Conservation (phyloP, 768 basidiomycete genomes). For the Nevesoporus exiguus region DNA sequence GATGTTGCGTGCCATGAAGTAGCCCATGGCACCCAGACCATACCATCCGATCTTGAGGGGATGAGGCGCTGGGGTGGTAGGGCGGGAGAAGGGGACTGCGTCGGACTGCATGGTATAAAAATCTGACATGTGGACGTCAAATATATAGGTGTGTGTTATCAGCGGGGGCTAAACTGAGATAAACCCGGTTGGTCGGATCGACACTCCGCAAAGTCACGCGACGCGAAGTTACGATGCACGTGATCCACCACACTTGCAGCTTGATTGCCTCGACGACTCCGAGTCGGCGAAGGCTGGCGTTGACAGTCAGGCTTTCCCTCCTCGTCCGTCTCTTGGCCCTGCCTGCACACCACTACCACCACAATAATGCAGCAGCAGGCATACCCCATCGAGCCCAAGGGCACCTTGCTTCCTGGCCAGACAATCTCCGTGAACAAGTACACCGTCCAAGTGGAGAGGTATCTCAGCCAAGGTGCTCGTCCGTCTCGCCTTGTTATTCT, state of each 20-base stretch:
- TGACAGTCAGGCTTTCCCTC: conserved; percentile 2
- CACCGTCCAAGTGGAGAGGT: conserved; percentile 88
- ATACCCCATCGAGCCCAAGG: conserved; percentile 48
- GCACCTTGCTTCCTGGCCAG: conserved; percentile 77
- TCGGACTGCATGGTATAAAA: conserved; percentile 9
- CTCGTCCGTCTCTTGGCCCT: conserved; percentile 3
- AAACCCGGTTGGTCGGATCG: not conserved
- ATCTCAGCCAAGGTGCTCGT: conserved; percentile 84
- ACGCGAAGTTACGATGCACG: conserved; percentile 5
- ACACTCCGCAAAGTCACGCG: conserved; percentile 4
- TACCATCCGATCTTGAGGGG: conserved; percentile 42
- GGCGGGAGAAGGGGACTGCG: conserved; percentile 54
- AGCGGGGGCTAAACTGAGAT: not conserved
- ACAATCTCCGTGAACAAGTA: conserved; percentile 87
- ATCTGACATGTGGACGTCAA: conserved; percentile 2
- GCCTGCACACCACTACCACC: conserved; percentile 5
- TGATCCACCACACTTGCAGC: conserved; percentile 2
- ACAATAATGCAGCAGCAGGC: conserved; percentile 42
- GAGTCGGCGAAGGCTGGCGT: not conserved
- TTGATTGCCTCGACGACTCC: not conserved
- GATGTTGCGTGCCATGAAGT: conserved; percentile 75
- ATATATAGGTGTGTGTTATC: not conserved
- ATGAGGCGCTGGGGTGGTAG: conserved; percentile 40
- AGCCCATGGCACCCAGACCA: conserved; percentile 67
- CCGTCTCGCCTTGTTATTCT: conserved; percentile 5